Conservation (phyloP, 2,329 filamentous ascomycete genomes). For the Neopestalotiopsis rosae region DNA sequence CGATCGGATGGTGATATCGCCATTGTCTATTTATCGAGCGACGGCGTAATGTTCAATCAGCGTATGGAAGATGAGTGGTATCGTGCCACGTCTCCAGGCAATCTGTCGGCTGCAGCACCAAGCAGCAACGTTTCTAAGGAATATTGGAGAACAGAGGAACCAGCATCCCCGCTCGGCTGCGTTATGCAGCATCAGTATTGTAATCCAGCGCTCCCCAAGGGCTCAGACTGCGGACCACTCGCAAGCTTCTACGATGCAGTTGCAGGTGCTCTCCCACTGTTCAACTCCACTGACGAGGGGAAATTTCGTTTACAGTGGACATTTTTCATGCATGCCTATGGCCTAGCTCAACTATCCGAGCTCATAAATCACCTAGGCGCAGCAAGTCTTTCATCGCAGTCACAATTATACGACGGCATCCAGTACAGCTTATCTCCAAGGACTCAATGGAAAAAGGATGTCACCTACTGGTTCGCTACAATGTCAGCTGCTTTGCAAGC, state of each 20-base stretch:
- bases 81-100: neutral
- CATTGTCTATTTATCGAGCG: neutral
- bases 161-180: conserved; percentile 15
- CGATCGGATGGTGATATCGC: neutral
- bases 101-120: neutral
- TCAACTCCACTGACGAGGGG: neutral
- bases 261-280: conserved; percentile 1
- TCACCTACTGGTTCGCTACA: conserved; percentile 5
- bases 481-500: neutral
- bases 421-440: neutral
- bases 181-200: conserved; percentile 11
- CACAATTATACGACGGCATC: neutral
- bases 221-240: conserved; percentile 11
- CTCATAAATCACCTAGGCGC: neutral
- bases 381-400: neutral
- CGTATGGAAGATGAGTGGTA: conserved; percentile 15
- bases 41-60: neutral
- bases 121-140: too few relatives aligned
- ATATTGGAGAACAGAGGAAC: neutral
- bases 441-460: conserved; percentile 11
- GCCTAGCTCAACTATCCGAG: neutral
- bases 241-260: neutral
- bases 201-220: neutral
- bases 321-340: neutral
- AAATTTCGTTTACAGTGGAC: neutral